A percentile compares a stretch with the other conserved stretches of the same genome.
Conservation (phyloP, 2,329 filamentous ascomycete species). For the Aspergillus pseudoviridinutans region DNA sequence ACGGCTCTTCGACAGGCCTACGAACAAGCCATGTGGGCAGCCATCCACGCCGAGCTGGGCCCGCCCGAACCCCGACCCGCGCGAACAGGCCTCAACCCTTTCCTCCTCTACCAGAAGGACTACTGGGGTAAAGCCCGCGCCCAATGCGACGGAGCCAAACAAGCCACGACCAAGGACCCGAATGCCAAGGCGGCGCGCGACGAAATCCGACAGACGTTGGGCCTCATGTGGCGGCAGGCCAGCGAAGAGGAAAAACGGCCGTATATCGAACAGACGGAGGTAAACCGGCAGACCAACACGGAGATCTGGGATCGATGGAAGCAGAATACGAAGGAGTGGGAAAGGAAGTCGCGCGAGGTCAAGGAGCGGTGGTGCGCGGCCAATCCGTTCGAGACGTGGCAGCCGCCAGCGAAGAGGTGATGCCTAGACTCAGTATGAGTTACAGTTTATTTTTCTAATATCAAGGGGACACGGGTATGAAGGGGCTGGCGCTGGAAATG, state of each 20-base stretch:
- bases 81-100: conserved; percentile 76
- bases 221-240: conserved; percentile 85
- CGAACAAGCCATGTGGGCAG: conserved; percentile 54
- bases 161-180: conserved; percentile 60
- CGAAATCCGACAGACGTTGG: conserved; percentile 79
- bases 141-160: conserved; percentile 66
- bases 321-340: conserved; percentile 54
- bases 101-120: conserved; percentile 82
- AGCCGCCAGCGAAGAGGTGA: background rate
- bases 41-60: conserved; percentile 63
- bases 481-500: background rate
- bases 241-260: conserved; percentile 67
- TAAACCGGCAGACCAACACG: conserved; percentile 66
- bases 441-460: background rate
- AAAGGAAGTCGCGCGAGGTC: conserved; percentile 34
- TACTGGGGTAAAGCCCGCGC: conserved; percentile 60
- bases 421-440: background rate
- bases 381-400: conserved; percentile 36
- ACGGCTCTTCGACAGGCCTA: conserved; percentile 46
- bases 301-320: conserved; percentile 69
- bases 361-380: conserved; percentile 38
- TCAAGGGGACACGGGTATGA: background rate
- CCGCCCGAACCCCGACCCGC: conserved; percentile 67
- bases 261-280: conserved; percentile 69
- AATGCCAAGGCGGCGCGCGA: conserved; percentile 63